A percentile compares a stretch with the other conserved stretches of the same genome.
Evolutionary conservation across 352 stramenopile species (phyloP).

Genomic region (Phytophthora europaea): DNA sequence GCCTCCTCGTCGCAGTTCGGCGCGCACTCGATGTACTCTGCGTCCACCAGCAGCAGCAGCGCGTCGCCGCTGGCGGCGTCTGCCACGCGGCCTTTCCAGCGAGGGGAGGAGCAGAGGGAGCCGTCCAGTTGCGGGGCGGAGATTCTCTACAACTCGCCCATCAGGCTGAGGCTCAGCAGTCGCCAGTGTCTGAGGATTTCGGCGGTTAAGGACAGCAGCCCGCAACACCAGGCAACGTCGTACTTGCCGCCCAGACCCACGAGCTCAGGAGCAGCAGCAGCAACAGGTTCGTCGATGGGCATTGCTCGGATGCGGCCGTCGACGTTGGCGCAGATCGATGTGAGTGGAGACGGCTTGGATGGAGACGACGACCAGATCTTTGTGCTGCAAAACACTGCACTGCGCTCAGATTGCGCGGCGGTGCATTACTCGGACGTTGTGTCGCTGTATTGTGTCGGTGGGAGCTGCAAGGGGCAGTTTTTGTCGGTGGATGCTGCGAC

Average conservation of each 20-base stretch:
- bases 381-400: constrained; percentile 76
- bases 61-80: constrained; percentile 21
- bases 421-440: constrained; percentile 84
- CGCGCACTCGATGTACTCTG: constrained; percentile 14
- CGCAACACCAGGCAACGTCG: constrained; percentile 18
- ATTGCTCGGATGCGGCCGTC: constrained; percentile 34
- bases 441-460: constrained; percentile 78
- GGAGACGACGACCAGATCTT: constrained; percentile 87
- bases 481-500: constrained; percentile 74
- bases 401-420: constrained; percentile 72
- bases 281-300: constrained; percentile 11
- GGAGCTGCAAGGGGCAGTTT: constrained; percentile 77
- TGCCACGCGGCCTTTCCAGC: constrained; percentile 24
- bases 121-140: constrained; percentile 73
- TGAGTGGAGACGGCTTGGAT: constrained; percentile 68
- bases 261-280: constrained; percentile 14
- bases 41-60: constrained; percentile 20
- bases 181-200: constrained; percentile 74
- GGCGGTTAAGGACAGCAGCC: constrained; percentile 19
- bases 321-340: constrained; percentile 52
- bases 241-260: constrained; percentile 41
- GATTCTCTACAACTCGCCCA: constrained; percentile 77
- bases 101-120: constrained; percentile 56
- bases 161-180: constrained; percentile 78
- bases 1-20: constrained; percentile 34